Conservation (phyloP, 805 yeast genomes). For the Groenewaldozyma tartarivorans region DNA sequence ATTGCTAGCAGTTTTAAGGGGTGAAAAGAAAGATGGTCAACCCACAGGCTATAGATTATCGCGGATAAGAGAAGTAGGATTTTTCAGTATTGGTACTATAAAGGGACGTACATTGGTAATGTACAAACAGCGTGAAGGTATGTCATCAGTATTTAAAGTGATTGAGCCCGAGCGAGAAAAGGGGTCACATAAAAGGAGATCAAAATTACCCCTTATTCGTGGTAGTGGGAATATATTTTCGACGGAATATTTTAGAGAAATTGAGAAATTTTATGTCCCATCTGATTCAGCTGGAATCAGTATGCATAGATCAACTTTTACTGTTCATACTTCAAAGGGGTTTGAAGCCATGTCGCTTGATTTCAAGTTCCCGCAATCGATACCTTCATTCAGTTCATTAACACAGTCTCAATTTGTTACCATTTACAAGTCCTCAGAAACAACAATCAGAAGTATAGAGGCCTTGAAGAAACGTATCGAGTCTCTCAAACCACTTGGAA, state of each 20-base stretch:
- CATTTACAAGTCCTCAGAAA: neutral
- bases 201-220: constrained; percentile 18
- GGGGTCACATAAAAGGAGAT: constrained; percentile 19
- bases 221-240: constrained; percentile 15
- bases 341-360: constrained; percentile 57
- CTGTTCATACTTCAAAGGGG: constrained; percentile 58
- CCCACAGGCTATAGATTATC: constrained; percentile 36
- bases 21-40: constrained; percentile 9
- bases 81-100: constrained; percentile 63
- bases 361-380: constrained; percentile 43
- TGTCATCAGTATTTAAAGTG: constrained; percentile 47
- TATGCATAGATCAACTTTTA: constrained; percentile 55
- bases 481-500: constrained; percentile 43
- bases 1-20: constrained; percentile 30
- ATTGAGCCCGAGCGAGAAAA: constrained; percentile 43
- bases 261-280: constrained; percentile 40
- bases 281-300: constrained; percentile 54
- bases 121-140: constrained; percentile 44
- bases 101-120: constrained; percentile 49
- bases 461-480: constrained; percentile 33
- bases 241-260: constrained; percentile 35
- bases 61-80: constrained; percentile 36
- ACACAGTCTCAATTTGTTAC: constrained; percentile 22
- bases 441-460: constrained; percentile 7
- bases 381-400: constrained; percentile 36